These are phyloP conservation scores for Calycina herbarum DNA, from an alignment of 2,329 filamentous ascomycete species.

Conservation along the genomic window DNA sequence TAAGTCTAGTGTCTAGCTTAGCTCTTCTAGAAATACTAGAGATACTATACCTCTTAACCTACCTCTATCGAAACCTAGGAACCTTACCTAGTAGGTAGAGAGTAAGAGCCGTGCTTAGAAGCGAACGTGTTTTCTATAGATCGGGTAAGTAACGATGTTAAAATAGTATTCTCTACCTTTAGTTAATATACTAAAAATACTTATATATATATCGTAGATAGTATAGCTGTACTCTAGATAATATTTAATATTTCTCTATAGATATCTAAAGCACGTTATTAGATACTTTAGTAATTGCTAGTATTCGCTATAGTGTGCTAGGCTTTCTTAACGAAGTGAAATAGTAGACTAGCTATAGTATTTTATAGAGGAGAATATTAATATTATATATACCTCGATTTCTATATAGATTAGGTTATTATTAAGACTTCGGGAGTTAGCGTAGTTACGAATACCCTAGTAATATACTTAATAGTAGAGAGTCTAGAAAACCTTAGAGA, in stretches of 20 bases:
- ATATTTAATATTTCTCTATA: slow-evolving; percentile 24
- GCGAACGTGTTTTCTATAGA: slow-evolving; percentile 29
- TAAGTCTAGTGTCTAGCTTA: background rate
- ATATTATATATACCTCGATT: background rate
- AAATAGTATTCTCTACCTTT: slow-evolving; percentile 31
- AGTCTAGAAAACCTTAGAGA: background rate
- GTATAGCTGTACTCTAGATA: slow-evolving; percentile 38
- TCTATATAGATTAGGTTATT: background rate
- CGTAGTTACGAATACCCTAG: background rate
- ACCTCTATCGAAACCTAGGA: slow-evolving; percentile 39
- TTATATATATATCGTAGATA: slow-evolving; percentile 19
- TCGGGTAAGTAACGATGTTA: slow-evolving; percentile 32
- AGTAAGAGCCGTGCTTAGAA: slow-evolving; percentile 36
- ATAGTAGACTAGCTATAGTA: background rate
- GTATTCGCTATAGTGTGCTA: background rate
- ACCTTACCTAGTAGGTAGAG: slow-evolving; percentile 27
- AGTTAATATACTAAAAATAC: slow-evolving; percentile 28
- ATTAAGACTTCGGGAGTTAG: background rate
- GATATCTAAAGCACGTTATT: slow-evolving; percentile 18
- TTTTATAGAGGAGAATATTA: background rate
- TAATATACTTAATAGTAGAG: background rate
- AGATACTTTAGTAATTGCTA: background rate
- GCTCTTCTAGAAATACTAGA: slow-evolving; percentile 26
- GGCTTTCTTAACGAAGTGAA: background rate
- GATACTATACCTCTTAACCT: slow-evolving; percentile 32